Evolutionary conservation across 2,329 filamentous ascomycete genomes (phyloP).

Genomic region (Xylaria sp.): DNA sequence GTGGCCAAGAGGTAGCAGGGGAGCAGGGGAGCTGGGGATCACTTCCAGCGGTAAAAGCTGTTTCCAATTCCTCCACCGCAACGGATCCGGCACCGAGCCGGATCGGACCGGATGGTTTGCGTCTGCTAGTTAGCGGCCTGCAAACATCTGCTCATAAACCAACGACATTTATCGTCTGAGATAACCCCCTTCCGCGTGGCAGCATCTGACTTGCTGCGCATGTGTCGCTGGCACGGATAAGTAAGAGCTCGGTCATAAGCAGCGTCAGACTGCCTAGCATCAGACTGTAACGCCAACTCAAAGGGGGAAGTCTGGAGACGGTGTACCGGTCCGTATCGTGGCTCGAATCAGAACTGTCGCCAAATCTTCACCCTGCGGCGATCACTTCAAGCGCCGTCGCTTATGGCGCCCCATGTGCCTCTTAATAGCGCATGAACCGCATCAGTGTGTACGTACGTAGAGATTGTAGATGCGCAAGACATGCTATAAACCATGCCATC

Average conservation of each 20-base stretch:
- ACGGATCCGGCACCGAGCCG: slow-evolving; percentile 12
- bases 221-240: neutral
- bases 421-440: slow-evolving; percentile 13
- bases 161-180: slow-evolving; percentile 13
- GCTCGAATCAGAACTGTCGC: slow-evolving; percentile 36
- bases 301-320: neutral
- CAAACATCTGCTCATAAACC: slow-evolving; percentile 30
- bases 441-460: neutral
- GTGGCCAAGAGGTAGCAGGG: neutral
- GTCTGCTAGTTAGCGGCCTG: slow-evolving; percentile 14
- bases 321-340: slow-evolving; percentile 26
- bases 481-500: neutral
- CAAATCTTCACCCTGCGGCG: slow-evolving; percentile 9
- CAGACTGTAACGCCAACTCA: slow-evolving; percentile 13
- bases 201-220: slow-evolving; percentile 30
- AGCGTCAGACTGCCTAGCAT: neutral
- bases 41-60: neutral
- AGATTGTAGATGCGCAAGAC: neutral
- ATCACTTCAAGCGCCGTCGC: slow-evolving; percentile 25
- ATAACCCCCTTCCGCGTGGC: slow-evolving; percentile 21
- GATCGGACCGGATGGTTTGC: slow-evolving; percentile 18
- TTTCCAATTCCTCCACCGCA: slow-evolving; percentile 5
- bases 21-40: neutral
- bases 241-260: slow-evolving; percentile 5
- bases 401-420: slow-evolving; percentile 12